Base-by-base conservation (phyloP, 2,329 filamentous ascomycete species). In the Diaporthe velutina region DNA sequence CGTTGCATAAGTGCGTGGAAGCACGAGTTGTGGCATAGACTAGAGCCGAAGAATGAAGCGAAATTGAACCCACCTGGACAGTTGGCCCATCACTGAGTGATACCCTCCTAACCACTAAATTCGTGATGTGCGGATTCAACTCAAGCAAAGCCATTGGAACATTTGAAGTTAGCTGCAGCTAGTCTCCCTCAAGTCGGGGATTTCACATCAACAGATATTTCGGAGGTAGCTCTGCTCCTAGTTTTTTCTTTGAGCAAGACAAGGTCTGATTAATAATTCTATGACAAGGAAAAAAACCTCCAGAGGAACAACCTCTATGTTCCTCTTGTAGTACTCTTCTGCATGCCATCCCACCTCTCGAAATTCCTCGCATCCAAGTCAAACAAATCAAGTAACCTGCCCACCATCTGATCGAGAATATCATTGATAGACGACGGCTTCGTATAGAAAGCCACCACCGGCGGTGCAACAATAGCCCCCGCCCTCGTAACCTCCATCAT, bases 351-450 rank as follows among this genome's bases (percentile, higher is more conserved):
- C 84, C 84, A 85, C 42, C 84, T 77, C 75, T 83, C 79, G 75
- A 87, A 87, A 52, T 83, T 80, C 0, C 79, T 81, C 2, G 83
- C 82, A 61, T 88, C 82, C 28, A 88, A 74, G 28, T 82, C 83
- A 73, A 88, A 85, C 28, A 84, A 68, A 77, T 88, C 86, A 50
- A 88, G 74, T 80, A 88, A 83, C 19, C 87, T 80, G 1, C 85
- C 86, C 0, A 87, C 85, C 71, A 81, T 88, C 75, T 88, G 86
- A 54, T 85, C 80, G 2, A 85, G 78, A 17, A 87, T 54, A 22
- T 87, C 86, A 6, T 87, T 83, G 2, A 87, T 75, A 2, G 77
- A 79, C 0, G 76, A 76, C 12, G 86, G 83, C 55, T 79, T 78
- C 10, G 83, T 87, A 76, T 88, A 88, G 52, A 84, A 87, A 0